Conservation (phyloP, 805 yeast genomes). For the Candida sakaeoensis region DNA sequence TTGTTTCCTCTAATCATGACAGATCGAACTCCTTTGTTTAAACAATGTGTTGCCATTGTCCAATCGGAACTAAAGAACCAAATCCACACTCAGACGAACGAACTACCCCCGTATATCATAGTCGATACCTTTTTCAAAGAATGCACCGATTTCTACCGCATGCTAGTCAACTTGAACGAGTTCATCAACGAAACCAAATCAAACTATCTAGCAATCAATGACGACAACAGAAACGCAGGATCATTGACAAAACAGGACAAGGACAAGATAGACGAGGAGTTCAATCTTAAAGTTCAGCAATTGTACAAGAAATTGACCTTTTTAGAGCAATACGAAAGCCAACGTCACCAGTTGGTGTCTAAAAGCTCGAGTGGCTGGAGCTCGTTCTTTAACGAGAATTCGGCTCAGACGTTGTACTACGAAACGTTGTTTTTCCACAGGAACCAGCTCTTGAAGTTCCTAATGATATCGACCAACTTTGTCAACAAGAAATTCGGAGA, state of each 20-base stretch:
- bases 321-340: conserved; percentile 49
- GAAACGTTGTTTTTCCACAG: conserved; percentile 42
- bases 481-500: conserved; percentile 44
- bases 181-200: conserved; percentile 27
- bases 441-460: conserved; percentile 45
- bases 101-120: conserved; percentile 13
- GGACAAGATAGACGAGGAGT: conserved; percentile 53
- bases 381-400: conserved; percentile 29
- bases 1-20: conserved; percentile 29
- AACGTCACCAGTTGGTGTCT: conserved; percentile 28
- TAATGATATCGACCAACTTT: conserved; percentile 41
- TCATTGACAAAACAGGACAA: conserved; percentile 45
- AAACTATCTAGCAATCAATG: conserved; percentile 22
- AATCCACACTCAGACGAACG: neutral
- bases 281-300: conserved; percentile 49
- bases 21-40: conserved; percentile 47
- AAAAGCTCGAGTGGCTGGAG: conserved; percentile 5
- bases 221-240: conserved; percentile 11
- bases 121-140: conserved; percentile 42
- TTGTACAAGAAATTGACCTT: conserved; percentile 48
- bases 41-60: conserved; percentile 45
- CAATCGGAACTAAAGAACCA: conserved; percentile 23
- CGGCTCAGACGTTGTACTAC: conserved; percentile 27
- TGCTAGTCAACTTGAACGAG: conserved; percentile 26
- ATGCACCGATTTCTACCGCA: conserved; percentile 29